phyloP scores from a whole-genome alignment of 2,329 filamentous ascomycete species.

The Cytospora chrysosperma region DNA sequence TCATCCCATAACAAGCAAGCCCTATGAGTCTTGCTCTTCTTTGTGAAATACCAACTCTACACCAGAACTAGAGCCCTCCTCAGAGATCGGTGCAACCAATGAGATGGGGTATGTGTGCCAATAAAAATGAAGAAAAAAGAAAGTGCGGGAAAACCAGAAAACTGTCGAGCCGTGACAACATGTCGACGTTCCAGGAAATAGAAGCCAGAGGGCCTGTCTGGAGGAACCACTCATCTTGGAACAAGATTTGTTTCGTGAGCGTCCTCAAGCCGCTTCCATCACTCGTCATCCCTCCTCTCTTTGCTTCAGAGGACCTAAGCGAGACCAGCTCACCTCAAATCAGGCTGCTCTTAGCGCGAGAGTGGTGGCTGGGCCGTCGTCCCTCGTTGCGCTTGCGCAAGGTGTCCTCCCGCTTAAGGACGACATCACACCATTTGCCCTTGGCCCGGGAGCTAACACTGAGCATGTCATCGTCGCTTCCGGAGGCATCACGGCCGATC shows the following conservation, averaged over 20 bases:
- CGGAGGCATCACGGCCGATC: conserved; percentile 54
- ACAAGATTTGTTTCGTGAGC: neutral
- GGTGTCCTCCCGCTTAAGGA: conserved; percentile 63
- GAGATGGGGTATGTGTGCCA: conserved; percentile 15
- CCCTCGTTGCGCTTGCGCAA: conserved; percentile 55
- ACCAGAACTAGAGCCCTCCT: neutral
- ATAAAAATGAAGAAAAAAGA: conserved; percentile 11
- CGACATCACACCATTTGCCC: conserved; percentile 66
- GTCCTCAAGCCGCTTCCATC: conserved; percentile 11
- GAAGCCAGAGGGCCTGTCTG: neutral
- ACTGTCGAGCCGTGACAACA: neutral
- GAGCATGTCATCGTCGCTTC: conserved; percentile 46
- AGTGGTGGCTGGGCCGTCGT: conserved; percentile 46
- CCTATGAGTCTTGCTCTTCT: neutral
- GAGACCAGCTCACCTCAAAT: conserved; percentile 20
- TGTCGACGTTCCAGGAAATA: neutral
- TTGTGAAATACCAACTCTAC: neutral
- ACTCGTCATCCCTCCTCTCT: conserved; percentile 20
- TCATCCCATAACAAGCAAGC: conserved; percentile 4
- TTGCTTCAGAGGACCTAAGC: neutral
- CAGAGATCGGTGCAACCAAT: neutral
- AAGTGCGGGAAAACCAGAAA: neutral
- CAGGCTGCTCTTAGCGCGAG: conserved; percentile 55
- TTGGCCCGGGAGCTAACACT: conserved; percentile 41
- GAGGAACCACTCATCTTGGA: neutral